Percentiles rank a stretch among this genome's conserved stretches.
Evolutionary conservation across 148 eudicot genomes (phyloP).

Genomic region (Beta vulgaris): DNA sequence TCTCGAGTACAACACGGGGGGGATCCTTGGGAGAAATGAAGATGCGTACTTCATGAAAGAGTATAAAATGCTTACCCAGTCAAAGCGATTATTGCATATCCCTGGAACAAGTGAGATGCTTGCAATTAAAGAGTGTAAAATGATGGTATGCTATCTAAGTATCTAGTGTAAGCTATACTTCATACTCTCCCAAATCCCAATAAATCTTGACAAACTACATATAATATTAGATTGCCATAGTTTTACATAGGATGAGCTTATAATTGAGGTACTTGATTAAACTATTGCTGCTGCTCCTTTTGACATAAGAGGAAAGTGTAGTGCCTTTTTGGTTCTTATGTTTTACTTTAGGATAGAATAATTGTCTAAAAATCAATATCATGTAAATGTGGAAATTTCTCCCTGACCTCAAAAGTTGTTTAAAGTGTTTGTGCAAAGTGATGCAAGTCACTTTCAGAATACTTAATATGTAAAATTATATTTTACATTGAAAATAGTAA

Average conservation of each 20-base stretch:
- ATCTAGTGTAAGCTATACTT: not conserved
- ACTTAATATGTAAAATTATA: too few relatives aligned
- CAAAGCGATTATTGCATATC: not conserved
- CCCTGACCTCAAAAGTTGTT: too few relatives aligned
- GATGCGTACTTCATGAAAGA: not conserved
- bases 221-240: not conserved
- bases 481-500: too few relatives aligned
- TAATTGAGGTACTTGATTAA: not conserved
- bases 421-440: too few relatives aligned
- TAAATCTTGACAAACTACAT: not conserved
- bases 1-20: too few relatives aligned
- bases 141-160: not conserved
- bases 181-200: not conserved
- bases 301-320: too few relatives aligned
- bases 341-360: too few relatives aligned
- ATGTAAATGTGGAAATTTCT: too few relatives aligned
- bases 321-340: too few relatives aligned
- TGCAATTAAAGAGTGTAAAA: not conserved
- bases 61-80: not conserved
- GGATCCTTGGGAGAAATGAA: not conserved
- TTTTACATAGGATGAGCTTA: not conserved
- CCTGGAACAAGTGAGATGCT: not conserved
- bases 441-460: too few relatives aligned
- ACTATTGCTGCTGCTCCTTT: not conserved
- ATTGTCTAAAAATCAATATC: too few relatives aligned